Evolutionary conservation across 805 yeast genomes (phyloP).

Genomic region (Candida insectalens): DNA sequence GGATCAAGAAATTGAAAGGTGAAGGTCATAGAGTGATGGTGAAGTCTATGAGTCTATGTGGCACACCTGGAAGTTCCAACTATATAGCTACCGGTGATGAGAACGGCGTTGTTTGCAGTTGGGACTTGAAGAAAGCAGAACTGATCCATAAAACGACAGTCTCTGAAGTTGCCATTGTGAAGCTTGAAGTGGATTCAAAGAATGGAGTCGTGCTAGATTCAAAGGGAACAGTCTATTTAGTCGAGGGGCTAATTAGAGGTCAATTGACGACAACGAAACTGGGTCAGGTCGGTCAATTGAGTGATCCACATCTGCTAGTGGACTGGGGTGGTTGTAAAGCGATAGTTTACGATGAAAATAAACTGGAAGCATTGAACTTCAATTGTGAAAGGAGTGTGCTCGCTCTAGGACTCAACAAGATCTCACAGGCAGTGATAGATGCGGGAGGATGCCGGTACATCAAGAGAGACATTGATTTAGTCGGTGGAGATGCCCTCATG

Average conservation of each 20-base stretch:
- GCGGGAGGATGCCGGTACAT: slow-evolving; percentile 10
- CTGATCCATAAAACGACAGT: no score
- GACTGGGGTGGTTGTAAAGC: slow-evolving; percentile 24
- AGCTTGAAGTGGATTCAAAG: slow-evolving; percentile 22
- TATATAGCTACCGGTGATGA: slow-evolving; percentile 25
- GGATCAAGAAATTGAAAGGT: slow-evolving; percentile 11
- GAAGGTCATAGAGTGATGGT: slow-evolving; percentile 14
- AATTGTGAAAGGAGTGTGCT: slow-evolving; percentile 1
- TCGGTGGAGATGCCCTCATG: slow-evolving; percentile 22
- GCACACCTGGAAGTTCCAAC: no score
- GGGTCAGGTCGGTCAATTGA: slow-evolving; percentile 6
- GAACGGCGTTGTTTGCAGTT: slow-evolving; percentile 18
- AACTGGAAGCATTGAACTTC: slow-evolving; percentile 16
- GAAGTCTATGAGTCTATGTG: no score
- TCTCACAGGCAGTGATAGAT: slow-evolving; percentile 18
- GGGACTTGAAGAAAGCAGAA: slow-evolving; percentile 27
- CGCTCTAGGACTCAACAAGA: slow-evolving; percentile 2
- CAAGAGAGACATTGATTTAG: slow-evolving; percentile 10
- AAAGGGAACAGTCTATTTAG: slow-evolving; percentile 15
- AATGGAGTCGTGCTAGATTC: slow-evolving; percentile 15
- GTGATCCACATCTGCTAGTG: slow-evolving; percentile 11
- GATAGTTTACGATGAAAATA: slow-evolving; percentile 10
- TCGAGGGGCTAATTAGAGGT: slow-evolving; percentile 11
- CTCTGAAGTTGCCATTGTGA: slow-evolving; percentile 11
- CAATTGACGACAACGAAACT: neutral